Evolutionary conservation across 1,139 yeast genomes (phyloP).

Genomic region (Pichia sp.): DNA sequence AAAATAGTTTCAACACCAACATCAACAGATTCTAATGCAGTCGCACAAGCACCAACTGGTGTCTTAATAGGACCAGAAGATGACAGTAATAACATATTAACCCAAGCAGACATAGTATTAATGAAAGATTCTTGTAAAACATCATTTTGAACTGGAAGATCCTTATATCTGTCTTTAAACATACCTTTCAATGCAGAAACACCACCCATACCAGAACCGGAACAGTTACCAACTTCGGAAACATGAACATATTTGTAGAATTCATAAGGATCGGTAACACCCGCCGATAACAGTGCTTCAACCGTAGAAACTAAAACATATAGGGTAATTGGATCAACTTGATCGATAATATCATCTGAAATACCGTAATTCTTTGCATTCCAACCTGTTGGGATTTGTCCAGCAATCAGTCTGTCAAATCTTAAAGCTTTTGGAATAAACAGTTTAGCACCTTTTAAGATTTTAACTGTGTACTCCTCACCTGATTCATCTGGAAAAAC

Average conservation of each 20-base stretch:
- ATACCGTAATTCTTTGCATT: constrained; percentile 92
- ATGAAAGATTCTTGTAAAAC: constrained; percentile 95
- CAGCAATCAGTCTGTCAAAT: constrained; percentile 95
- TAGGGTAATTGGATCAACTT: constrained; percentile 93
- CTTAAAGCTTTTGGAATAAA: constrained; percentile 91
- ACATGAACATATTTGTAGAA: constrained; percentile 97
- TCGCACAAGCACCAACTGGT: constrained; percentile 99
- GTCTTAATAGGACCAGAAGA: constrained; percentile 99
- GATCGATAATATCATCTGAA: constrained; percentile 82
- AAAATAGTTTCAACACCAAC: constrained; percentile 89
- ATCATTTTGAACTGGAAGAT: constrained; percentile 92
- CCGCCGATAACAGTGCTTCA: constrained; percentile 88
- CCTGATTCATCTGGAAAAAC: constrained; percentile 70
- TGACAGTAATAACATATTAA: constrained; percentile 90
- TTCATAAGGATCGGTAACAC: constrained; percentile 97
- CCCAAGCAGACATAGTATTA: constrained; percentile 99
- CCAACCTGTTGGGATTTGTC: constrained; percentile 99
- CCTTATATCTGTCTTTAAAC: constrained; percentile 92
- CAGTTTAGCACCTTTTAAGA: constrained; percentile 88
- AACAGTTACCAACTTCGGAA: constrained; percentile 97
- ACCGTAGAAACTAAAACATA: constrained; percentile 89
- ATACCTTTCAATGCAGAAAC: constrained; percentile 92
- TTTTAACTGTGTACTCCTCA: constrained; percentile 86
- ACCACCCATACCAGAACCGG: constrained; percentile 99
- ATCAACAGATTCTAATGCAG: constrained; percentile 96